Evolutionary conservation across 2,329 filamentous ascomycete genomes (phyloP).

Genomic region (Ustulina deusta): DNA sequence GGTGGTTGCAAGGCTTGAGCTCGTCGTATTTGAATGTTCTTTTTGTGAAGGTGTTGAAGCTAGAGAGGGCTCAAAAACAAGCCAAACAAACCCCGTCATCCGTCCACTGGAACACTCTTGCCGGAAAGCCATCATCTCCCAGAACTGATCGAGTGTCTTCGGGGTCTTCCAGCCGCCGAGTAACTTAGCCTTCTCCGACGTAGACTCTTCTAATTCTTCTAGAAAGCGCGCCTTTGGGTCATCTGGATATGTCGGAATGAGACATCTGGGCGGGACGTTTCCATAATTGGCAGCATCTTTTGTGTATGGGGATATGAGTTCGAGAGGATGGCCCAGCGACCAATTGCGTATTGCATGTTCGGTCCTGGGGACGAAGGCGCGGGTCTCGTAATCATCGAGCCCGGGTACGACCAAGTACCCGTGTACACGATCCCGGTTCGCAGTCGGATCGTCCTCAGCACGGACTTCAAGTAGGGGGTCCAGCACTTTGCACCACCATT

Average conservation of each 20-base stretch:
- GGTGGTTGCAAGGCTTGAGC: neutral
- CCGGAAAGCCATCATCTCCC: constrained; percentile 97
- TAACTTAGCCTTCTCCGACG: constrained; percentile 65
- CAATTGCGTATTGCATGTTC: constrained; percentile 67
- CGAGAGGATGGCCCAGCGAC: constrained; percentile 79
- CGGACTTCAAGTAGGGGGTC: constrained; percentile 75
- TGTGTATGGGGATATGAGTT: constrained; percentile 70
- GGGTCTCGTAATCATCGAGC: constrained; percentile 82
- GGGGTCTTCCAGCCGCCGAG: constrained; percentile 85
- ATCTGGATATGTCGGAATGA: constrained; percentile 92
- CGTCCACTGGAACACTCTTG: constrained; percentile 95
- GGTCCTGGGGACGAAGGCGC: constrained; percentile 77
- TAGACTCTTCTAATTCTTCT: constrained; percentile 84
- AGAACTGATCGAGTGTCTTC: constrained; percentile 88
- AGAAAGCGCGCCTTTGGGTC: constrained; percentile 94
- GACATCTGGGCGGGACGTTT: constrained; percentile 78
- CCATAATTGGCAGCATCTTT: constrained; percentile 59
- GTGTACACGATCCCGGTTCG: constrained; percentile 65
- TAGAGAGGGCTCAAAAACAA: constrained; percentile 76
- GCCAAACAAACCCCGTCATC: constrained; percentile 94
- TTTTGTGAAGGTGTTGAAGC: constrained; percentile 9
- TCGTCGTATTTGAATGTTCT: constrained; percentile 20
- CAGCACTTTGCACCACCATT: constrained; percentile 94
- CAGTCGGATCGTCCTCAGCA: constrained; percentile 49
- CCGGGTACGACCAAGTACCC: constrained; percentile 91